phyloP scores from a whole-genome alignment of 2,329 filamentous ascomycete species.

The Cercospora sp. region DNA sequence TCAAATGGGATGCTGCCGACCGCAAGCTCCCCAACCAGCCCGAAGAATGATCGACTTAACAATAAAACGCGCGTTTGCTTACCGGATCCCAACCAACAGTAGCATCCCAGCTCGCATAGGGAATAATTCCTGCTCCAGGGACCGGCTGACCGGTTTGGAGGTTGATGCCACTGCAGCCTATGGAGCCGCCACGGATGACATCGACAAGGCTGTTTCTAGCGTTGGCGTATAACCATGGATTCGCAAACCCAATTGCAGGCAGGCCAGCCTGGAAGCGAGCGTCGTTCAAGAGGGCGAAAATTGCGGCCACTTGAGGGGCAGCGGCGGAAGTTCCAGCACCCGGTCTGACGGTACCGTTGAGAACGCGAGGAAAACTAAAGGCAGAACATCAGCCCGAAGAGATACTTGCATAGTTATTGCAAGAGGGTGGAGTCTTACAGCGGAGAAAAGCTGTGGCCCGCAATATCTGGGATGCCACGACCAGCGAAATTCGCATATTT shows the following conservation, averaged over 20 bases:
- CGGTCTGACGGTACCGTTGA: slow-evolving; percentile 40
- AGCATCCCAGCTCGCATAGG: slow-evolving; percentile 29
- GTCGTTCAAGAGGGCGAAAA: slow-evolving; percentile 65
- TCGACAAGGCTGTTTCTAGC: slow-evolving; percentile 51
- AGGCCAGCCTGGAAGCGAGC: slow-evolving; percentile 54
- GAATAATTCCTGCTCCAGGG: slow-evolving; percentile 26
- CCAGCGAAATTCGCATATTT: slow-evolving; percentile 33
- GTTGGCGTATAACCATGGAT: slow-evolving; percentile 58
- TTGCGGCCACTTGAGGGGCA: slow-evolving; percentile 57
- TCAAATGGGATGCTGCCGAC: neutral
- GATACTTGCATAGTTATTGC: neutral
- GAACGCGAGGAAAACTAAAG: slow-evolving; percentile 22
- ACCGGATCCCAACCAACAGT: slow-evolving; percentile 31
- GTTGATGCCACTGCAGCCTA: slow-evolving; percentile 26
- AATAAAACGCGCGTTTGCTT: neutral
- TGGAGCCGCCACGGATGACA: slow-evolving; percentile 39
- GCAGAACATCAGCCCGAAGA: slow-evolving; percentile 29
- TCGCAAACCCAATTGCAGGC: slow-evolving; percentile 53
- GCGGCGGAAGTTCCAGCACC: slow-evolving; percentile 54
- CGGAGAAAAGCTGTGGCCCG: slow-evolving; percentile 48
- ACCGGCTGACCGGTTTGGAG: slow-evolving; percentile 17
- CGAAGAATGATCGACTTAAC: neutral
- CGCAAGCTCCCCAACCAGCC: neutral
- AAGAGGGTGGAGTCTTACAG: neutral
- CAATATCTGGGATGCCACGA: slow-evolving; percentile 48